phyloP scores from a whole-genome alignment of 306 rosid genomes.

The Herpetospermum pedunculosum region DNA sequence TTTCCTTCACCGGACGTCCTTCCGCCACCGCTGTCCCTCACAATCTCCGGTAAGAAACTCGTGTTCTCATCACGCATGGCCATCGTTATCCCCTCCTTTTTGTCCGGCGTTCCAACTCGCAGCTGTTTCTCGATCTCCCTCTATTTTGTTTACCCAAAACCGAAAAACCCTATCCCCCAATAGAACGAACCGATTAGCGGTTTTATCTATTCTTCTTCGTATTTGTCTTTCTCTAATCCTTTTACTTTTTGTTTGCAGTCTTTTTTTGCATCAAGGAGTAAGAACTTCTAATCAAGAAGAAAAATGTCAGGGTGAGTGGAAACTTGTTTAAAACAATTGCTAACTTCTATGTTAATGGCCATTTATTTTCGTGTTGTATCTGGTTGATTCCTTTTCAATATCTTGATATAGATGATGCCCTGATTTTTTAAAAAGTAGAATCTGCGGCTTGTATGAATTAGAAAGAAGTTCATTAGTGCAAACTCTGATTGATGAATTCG shows the following conservation, averaged over 20 bases:
- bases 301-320: constrained; percentile 3
- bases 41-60: background rate
- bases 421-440: background rate
- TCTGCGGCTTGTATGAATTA: background rate
- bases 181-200: background rate
- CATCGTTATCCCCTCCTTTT: background rate
- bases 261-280: background rate
- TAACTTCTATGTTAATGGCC: background rate
- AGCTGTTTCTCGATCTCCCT: background rate
- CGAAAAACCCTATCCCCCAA: background rate
- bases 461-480: background rate
- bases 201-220: too few relatives aligned
- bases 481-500: background rate
- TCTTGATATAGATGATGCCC: background rate
- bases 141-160: background rate
- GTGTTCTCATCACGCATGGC: background rate
- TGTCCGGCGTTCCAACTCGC: background rate
- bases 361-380: background rate
- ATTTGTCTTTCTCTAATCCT: too few relatives aligned
- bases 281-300: background rate
- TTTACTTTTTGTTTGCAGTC: background rate
- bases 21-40: too few relatives aligned
- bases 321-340: background rate
- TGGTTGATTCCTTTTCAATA: background rate
- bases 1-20: too few relatives aligned